Evolutionary conservation across 2,329 filamentous ascomycete genomes (phyloP).

Genomic region (Fusarium liriodendri): DNA sequence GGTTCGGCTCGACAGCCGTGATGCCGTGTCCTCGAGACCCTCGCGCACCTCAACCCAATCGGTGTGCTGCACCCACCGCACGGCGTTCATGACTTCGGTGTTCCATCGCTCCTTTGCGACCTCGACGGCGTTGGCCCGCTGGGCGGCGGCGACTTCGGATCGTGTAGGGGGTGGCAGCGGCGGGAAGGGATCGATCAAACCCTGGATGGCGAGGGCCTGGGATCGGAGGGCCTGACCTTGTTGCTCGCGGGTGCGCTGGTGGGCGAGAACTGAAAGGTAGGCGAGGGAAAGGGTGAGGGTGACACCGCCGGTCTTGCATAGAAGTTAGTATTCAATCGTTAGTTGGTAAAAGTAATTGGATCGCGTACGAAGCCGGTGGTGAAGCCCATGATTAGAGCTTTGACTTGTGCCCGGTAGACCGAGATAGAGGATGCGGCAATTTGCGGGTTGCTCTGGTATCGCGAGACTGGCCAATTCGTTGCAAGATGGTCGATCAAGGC

Average conservation of each 20-base stretch:
- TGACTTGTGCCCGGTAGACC: conserved; percentile 29
- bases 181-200: conserved; percentile 62
- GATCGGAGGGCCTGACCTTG: conserved; percentile 68
- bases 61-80: conserved; percentile 72
- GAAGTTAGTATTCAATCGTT: conserved; percentile 7
- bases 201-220: conserved; percentile 65
- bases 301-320: conserved; percentile 75
- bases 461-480: conserved; percentile 33
- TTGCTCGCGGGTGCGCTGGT: conserved; percentile 73
- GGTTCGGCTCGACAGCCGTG: conserved; percentile 57
- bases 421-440: conserved; percentile 44
- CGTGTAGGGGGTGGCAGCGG: conserved; percentile 61
- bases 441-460: conserved; percentile 32
- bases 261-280: conserved; percentile 77
- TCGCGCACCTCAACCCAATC: conserved; percentile 74
- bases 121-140: conserved; percentile 70
- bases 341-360: neutral
- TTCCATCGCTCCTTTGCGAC: conserved; percentile 84
- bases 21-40: conserved; percentile 62
- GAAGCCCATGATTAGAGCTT: conserved; percentile 72
- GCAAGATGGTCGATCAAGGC: conserved; percentile 25
- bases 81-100: conserved; percentile 74
- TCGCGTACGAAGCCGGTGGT: conserved; percentile 76
- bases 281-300: conserved; percentile 79
- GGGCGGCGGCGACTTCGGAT: conserved; percentile 61